Conservation (phyloP, 176 grass and related monocot species). For the Ensete ventricosum region DNA sequence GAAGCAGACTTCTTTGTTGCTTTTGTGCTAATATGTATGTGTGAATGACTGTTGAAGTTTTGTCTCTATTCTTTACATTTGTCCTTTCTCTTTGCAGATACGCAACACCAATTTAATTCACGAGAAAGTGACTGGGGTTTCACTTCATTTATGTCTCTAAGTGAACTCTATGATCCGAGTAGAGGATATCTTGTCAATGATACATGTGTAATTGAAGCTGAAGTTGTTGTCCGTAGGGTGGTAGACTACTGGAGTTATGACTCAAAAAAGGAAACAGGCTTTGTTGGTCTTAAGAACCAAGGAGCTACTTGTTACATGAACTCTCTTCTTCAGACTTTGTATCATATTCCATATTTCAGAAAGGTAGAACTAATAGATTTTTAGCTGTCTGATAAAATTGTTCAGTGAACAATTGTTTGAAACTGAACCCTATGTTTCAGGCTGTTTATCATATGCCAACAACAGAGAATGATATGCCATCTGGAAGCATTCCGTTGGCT, state of each 20-base stretch:
- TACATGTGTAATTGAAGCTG: conserved; percentile 12
- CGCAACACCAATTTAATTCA: conserved; percentile 16
- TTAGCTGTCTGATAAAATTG: not conserved
- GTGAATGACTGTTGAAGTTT: not conserved
- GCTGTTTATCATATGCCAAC: conserved; percentile 22
- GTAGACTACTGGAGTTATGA: conserved; percentile 21
- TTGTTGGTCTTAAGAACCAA: conserved; percentile 21
- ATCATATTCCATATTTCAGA: conserved; percentile 20
- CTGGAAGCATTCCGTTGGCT: conserved; percentile 19
- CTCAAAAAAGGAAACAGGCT: conserved; percentile 18
- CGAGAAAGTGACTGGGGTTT: conserved; percentile 22
- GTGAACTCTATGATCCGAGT: conserved; percentile 17
- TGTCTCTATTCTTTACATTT: not conserved
- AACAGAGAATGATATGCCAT: conserved; percentile 21
- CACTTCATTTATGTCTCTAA: conserved; percentile 20
- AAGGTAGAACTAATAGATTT: conserved; percentile 3
- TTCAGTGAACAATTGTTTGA: not conserved
- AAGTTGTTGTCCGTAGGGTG: conserved; percentile 9
- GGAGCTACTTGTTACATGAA: conserved; percentile 24
- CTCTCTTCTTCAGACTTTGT: conserved; percentile 20
- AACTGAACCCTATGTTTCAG: conserved; percentile 5
- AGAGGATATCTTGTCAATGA: conserved; percentile 22
- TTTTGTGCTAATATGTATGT: not conserved
- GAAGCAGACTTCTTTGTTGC: not conserved
- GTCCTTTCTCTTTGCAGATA: conserved; percentile 1